Conservation (phyloP, 2,329 filamentous ascomycete genomes). For the Aureobasidium namibiae region DNA sequence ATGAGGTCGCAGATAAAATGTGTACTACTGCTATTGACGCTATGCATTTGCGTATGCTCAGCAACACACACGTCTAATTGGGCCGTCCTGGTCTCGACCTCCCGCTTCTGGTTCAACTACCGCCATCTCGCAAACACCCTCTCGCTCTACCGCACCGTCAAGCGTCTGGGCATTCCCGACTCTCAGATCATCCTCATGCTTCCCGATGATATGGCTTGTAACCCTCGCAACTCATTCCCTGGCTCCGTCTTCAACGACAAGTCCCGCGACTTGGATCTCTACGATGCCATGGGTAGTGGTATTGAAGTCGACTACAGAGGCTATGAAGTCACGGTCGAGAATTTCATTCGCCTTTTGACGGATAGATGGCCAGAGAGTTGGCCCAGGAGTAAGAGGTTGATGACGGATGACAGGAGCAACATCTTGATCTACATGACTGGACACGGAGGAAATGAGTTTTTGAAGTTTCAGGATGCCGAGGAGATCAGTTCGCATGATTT, state of each 20-base stretch:
- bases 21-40: slow-evolving; percentile 11
- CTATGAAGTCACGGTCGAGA: slow-evolving; percentile 98
- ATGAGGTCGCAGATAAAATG: neutral
- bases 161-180: slow-evolving; percentile 93
- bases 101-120: slow-evolving; percentile 99
- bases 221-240: slow-evolving; percentile 94
- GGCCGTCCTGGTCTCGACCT: slow-evolving; percentile 97
- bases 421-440: slow-evolving; percentile 99
- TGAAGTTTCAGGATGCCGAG: slow-evolving; percentile 97
- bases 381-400: slow-evolving; percentile 82
- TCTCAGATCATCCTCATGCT: slow-evolving; percentile 99
- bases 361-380: slow-evolving; percentile 92
- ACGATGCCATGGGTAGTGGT: slow-evolving; percentile 58
- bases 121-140: slow-evolving; percentile 95
- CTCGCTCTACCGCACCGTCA: slow-evolving; percentile 95
- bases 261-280: slow-evolving; percentile 87
- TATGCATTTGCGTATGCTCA: slow-evolving; percentile 31
- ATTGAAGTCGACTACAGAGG: slow-evolving; percentile 98
- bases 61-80: slow-evolving; percentile 95
- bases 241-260: slow-evolving; percentile 98
- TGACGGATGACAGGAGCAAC: slow-evolving; percentile 93
- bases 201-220: slow-evolving; percentile 99
- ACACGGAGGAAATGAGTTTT: slow-evolving; percentile 92
- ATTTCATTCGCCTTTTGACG: slow-evolving; percentile 91
- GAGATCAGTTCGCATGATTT: slow-evolving; percentile 95